Percentiles rank a stretch among this genome's conserved stretches.
Conservation (phyloP, 768 basidiomycete species). For the Cubamyces lactineus region DNA sequence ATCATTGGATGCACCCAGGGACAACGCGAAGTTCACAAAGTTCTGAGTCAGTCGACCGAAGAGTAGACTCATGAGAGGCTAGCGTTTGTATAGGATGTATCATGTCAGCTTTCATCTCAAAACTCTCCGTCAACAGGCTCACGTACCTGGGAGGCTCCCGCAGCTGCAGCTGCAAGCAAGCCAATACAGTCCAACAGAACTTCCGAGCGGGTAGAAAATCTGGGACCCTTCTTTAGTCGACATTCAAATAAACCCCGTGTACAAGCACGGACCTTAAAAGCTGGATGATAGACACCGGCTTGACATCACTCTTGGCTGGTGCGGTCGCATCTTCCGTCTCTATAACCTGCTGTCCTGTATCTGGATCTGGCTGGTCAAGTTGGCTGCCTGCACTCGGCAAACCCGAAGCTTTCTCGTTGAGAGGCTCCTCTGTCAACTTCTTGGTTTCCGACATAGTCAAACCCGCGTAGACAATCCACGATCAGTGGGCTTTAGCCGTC, state of each 20-base stretch:
- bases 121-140: not conserved
- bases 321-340: no score
- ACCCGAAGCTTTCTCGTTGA: no score
- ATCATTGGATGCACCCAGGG: conserved; percentile 27
- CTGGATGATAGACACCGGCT: conserved; percentile 38
- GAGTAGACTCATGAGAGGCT: conserved; percentile 82
- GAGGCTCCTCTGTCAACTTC: no score
- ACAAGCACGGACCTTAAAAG: conserved; percentile 30
- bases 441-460: no score
- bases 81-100: not conserved
- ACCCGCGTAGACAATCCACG: no score
- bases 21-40: conserved; percentile 62
- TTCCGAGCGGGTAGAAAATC: conserved; percentile 78
- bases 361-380: no score
- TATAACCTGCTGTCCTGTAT: no score
- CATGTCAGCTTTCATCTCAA: no score
- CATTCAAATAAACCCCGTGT: not conserved
- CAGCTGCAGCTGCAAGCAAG: conserved; percentile 68
- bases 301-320: not conserved
- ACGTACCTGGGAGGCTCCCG: conserved; percentile 80
- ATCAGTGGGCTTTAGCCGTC: no score
- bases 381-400: no score
- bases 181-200: conserved; percentile 69
- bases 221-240: conserved; percentile 28
- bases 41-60: conserved; percentile 81